Conservation (phyloP, 2,329 filamentous ascomycete species). For the Periconia sp. region DNA sequence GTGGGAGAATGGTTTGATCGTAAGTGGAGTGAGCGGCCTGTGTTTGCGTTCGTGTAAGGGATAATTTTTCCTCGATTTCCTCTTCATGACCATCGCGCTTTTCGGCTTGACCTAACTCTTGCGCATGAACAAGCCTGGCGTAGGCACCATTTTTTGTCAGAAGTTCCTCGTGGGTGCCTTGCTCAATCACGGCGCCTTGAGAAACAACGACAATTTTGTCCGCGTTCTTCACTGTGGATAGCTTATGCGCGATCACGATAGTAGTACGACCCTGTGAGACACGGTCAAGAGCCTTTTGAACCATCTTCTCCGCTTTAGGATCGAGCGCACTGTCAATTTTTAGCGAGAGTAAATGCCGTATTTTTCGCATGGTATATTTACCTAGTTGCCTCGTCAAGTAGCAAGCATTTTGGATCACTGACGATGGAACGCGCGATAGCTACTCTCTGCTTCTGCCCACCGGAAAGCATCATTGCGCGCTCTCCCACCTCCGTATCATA, state of each 20-base stretch:
- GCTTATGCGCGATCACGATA: conserved; percentile 91
- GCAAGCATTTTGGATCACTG: conserved; percentile 80
- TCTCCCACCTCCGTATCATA: conserved; percentile 92
- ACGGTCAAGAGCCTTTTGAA: conserved; percentile 86
- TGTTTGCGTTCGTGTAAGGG: conserved; percentile 31
- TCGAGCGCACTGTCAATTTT: conserved; percentile 68
- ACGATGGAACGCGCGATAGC: conserved; percentile 87
- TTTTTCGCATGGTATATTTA: not conserved
- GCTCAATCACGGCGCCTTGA: conserved; percentile 78
- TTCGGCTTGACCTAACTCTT: conserved; percentile 46
- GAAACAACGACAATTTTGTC: conserved; percentile 96
- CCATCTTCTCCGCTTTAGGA: conserved; percentile 89
- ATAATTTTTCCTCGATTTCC: conserved; percentile 13
- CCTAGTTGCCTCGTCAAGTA: conserved; percentile 88
- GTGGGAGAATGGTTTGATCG: conserved; percentile 19
- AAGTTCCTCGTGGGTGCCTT: conserved; percentile 82
- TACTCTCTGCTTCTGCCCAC: conserved; percentile 92
- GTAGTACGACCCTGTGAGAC: conserved; percentile 86
- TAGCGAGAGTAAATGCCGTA: not conserved
- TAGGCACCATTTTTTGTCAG: conserved; percentile 76
- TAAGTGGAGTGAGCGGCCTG: conserved; percentile 23
- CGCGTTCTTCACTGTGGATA: conserved; percentile 90
- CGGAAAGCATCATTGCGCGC: conserved; percentile 83
- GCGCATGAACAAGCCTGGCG: conserved; percentile 64
- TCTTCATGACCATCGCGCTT: conserved; percentile 13